phyloP scores from a whole-genome alignment of 2,329 filamentous ascomycete species.

The Harringtonia lauricola region DNA sequence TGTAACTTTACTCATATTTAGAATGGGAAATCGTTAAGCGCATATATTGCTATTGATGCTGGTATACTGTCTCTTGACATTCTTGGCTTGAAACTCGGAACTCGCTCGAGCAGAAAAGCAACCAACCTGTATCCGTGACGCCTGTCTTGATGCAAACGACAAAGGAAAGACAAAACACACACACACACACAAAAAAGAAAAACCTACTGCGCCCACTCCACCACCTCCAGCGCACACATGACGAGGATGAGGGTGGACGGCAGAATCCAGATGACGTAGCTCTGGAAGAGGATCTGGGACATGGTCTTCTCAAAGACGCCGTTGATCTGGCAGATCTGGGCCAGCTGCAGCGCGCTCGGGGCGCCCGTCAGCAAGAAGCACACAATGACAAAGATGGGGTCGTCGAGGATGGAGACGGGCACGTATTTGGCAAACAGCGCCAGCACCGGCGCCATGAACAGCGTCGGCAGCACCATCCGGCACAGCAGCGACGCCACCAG shows the following conservation, averaged over 20 bases:
- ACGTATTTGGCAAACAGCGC: slow-evolving; percentile 83
- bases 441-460: slow-evolving; percentile 85
- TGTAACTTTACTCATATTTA: background rate
- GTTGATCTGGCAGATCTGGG: slow-evolving; percentile 98
- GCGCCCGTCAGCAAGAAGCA: slow-evolving; percentile 94
- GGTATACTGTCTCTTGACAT: too few relatives aligned
- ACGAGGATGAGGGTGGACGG: slow-evolving; percentile 87
- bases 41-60: background rate
- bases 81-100: background rate
- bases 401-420: slow-evolving; percentile 86
- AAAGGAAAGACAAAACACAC: background rate
- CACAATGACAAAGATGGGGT: slow-evolving; percentile 96
- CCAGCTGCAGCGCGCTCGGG: slow-evolving; percentile 84
- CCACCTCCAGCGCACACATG: slow-evolving; percentile 81
- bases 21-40: background rate
- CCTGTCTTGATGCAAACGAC: background rate
- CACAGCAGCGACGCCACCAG: slow-evolving; percentile 77
- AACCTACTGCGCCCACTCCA: slow-evolving; percentile 62
- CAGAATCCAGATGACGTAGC: slow-evolving; percentile 93
- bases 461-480: slow-evolving; percentile 83
- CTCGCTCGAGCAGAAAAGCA: too few relatives aligned
- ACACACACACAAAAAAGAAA: slow-evolving; percentile 7
- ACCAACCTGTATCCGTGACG: too few relatives aligned
- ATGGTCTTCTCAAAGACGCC: slow-evolving; percentile 92
- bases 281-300: slow-evolving; percentile 88